phyloP scores from a whole-genome alignment of 306 rosid genomes.

The Mucuna pruriens region DNA sequence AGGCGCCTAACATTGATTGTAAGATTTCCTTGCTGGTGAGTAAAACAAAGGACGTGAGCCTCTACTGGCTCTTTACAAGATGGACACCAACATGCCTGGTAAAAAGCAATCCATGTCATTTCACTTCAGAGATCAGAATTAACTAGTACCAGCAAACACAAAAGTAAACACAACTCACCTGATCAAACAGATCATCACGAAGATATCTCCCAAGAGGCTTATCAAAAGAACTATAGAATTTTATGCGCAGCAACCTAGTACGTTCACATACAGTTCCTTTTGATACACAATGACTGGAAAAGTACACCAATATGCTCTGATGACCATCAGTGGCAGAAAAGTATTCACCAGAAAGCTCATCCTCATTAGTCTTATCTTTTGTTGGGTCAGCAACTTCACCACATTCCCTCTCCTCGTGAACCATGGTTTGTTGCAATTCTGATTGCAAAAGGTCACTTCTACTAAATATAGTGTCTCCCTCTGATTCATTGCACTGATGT shows the following conservation, averaged over 20 bases:
- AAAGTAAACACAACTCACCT: conserved; percentile 51
- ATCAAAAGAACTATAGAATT: conserved; percentile 89
- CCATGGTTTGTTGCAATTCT: conserved; percentile 50
- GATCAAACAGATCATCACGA: conserved; percentile 81
- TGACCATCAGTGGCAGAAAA: conserved; percentile 84
- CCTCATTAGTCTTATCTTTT: conserved; percentile 61
- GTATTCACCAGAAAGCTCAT: conserved; percentile 77
- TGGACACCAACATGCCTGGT: conserved; percentile 70
- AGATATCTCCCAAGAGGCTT: conserved; percentile 98
- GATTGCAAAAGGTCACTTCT: conserved; percentile 47
- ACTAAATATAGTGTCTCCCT: conserved; percentile 35
- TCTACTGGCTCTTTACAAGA: conserved; percentile 83
- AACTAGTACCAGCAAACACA: conserved; percentile 17
- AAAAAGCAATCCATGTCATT: conserved; percentile 17
- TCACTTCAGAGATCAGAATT: conserved; percentile 35
- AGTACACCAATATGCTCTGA: conserved; percentile 94
- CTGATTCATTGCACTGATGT: conserved; percentile 48
- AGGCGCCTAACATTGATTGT: conserved; percentile 86
- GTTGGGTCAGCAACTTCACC: conserved; percentile 48
- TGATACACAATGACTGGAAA: conserved; percentile 85
- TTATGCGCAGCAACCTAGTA: conserved; percentile 88
- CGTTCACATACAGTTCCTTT: conserved; percentile 90
- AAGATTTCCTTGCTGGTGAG: conserved; percentile 96
- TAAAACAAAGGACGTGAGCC: conserved; percentile 81
- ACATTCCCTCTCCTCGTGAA: conserved; percentile 50